A percentile compares a stretch with the other conserved stretches of the same genome.
Evolutionary conservation across 352 stramenopile genomes (phyloP).

Genomic region (Peronospora belbahrii): DNA sequence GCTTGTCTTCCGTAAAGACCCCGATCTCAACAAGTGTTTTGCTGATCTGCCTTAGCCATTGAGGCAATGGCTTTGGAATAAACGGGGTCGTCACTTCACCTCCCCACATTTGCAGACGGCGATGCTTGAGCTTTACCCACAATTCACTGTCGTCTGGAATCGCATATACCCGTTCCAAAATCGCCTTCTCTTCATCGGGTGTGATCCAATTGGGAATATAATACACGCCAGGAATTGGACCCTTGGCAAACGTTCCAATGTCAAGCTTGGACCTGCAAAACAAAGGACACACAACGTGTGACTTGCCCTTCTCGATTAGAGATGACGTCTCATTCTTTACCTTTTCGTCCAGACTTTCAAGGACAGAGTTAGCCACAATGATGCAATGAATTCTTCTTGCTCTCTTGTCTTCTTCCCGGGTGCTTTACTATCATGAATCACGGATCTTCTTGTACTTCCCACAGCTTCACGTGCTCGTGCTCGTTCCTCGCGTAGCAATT

Average conservation of each 20-base stretch:
- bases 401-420: background rate
- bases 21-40: conserved; percentile 38
- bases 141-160: conserved; percentile 23
- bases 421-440: too few species aligned
- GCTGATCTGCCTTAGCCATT: conserved; percentile 49
- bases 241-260: conserved; percentile 26
- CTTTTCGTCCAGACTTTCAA: conserved; percentile 27
- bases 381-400: background rate
- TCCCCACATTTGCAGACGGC: conserved; percentile 62
- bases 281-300: too few species aligned
- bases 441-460: too few species aligned
- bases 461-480: conserved; percentile 25
- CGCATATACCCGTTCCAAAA: conserved; percentile 50
- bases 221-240: conserved; percentile 38
- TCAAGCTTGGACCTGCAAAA: conserved; percentile 22
- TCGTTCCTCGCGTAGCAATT: conserved; percentile 45
- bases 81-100: conserved; percentile 55
- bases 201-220: conserved; percentile 65
- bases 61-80: conserved; percentile 30
- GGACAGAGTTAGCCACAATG: conserved; percentile 5
- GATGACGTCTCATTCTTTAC: conserved; percentile 6
- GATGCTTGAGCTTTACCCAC: conserved; percentile 61
- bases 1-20: conserved; percentile 39
- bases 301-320: too few species aligned
- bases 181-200: conserved; percentile 41